phyloP scores from a whole-genome alignment of 1,284 basidiomycete genomes.

The Boletus smithii region DNA sequence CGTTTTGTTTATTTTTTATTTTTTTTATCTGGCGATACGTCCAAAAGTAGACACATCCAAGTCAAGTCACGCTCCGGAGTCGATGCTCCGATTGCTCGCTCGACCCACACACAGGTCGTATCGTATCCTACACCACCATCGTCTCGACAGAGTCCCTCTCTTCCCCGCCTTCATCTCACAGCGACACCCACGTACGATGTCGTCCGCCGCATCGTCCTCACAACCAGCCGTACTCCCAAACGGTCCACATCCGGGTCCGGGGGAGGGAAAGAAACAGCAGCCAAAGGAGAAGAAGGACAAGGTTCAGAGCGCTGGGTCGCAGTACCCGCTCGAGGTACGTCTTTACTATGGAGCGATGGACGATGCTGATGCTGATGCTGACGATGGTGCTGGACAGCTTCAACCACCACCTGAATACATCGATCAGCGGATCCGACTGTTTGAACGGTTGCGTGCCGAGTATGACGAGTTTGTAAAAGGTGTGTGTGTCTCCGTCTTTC shows the following conservation, averaged over 20 bases:
- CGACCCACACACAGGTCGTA: conserved; percentile 17
- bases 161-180: not conserved
- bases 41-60: conserved; percentile 24
- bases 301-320: conserved; percentile 37
- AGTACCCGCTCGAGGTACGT: conserved; percentile 60
- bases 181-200: conserved; percentile 19
- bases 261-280: conserved; percentile 39
- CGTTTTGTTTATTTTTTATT: not conserved
- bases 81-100: conserved; percentile 29
- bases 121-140: conserved; percentile 15
- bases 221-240: conserved; percentile 35
- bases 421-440: conserved; percentile 87
- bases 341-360: not conserved
- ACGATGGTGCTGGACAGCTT: conserved; percentile 47
- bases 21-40: conserved; percentile 14
- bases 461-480: conserved; percentile 80
- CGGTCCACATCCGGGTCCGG: conserved; percentile 28
- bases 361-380: not conserved
- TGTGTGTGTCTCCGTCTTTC: conserved; percentile 26
- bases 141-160: not conserved
- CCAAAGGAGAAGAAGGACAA: conserved; percentile 54
- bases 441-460: conserved; percentile 85
- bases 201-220: conserved; percentile 38
- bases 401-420: conserved; percentile 86
- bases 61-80: conserved; percentile 12